Conservation (phyloP, 2,329 filamentous ascomycete genomes). For the Thermothelomyces thermophilus region DNA sequence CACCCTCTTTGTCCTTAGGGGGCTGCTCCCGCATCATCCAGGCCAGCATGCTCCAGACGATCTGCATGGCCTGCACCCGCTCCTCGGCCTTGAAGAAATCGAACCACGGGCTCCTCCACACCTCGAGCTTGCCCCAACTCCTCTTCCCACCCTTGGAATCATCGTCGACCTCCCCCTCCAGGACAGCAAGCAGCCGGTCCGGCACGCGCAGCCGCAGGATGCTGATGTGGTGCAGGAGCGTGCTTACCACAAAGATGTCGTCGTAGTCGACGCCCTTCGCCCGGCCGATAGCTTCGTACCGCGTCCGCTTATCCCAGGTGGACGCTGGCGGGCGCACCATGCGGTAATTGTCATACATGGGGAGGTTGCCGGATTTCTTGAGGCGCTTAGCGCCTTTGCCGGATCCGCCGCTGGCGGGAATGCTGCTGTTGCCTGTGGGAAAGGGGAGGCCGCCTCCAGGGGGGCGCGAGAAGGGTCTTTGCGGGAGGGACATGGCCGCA, state of each 20-base stretch:
- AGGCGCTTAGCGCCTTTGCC: constrained; percentile 36
- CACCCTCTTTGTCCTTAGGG: constrained; percentile 22
- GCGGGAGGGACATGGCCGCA: constrained; percentile 7
- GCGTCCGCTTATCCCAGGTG: constrained; percentile 55
- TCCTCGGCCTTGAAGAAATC: constrained; percentile 52
- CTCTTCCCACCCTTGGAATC: constrained; percentile 17
- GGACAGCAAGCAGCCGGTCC: constrained; percentile 42
- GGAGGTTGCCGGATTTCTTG: constrained; percentile 40
- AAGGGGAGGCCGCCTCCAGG: neutral
- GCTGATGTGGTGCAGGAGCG: constrained; percentile 55
- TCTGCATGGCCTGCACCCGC: constrained; percentile 48
- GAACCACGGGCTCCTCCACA: constrained; percentile 55
- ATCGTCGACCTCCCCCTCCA: constrained; percentile 39
- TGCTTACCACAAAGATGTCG: constrained; percentile 56
- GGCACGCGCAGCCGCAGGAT: constrained; percentile 55
- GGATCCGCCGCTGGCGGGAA: constrained; percentile 1
- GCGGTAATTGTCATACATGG: constrained; percentile 57
- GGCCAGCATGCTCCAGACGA: constrained; percentile 54
- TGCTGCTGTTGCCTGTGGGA: neutral
- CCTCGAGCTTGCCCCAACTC: constrained; percentile 47
- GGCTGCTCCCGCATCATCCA: constrained; percentile 49
- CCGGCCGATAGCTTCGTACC: constrained; percentile 52
- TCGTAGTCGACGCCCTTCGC: constrained; percentile 43
- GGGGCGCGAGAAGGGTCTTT: constrained; percentile 8
- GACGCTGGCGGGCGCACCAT: constrained; percentile 52